phyloP scores from a whole-genome alignment of 169 alveolate species.

The Sarcocystis neurona region DNA sequence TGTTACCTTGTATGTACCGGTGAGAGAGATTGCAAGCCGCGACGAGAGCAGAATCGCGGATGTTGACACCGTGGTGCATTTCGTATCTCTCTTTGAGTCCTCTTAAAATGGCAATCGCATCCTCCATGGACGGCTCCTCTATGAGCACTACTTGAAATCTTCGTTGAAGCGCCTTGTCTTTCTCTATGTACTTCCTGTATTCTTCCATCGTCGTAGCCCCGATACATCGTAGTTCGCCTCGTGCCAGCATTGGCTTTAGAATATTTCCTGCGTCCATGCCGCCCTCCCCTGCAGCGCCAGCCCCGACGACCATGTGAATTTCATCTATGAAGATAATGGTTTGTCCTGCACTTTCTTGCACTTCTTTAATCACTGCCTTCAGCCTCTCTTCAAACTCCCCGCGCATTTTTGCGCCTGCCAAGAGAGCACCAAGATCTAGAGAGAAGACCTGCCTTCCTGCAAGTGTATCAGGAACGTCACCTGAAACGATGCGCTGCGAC shows the following conservation, averaged over 20 bases:
- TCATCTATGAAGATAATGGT: slow-evolving; percentile 79
- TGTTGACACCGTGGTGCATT: slow-evolving; percentile 83
- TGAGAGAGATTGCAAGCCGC: slow-evolving; percentile 78
- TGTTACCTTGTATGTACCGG: slow-evolving; percentile 57
- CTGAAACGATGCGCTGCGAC: slow-evolving; percentile 66
- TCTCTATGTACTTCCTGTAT: slow-evolving; percentile 83
- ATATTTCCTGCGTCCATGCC: slow-evolving; percentile 89
- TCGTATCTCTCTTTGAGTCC: slow-evolving; percentile 83
- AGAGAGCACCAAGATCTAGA: slow-evolving; percentile 67
- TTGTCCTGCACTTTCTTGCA: slow-evolving; percentile 61
- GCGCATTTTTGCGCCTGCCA: slow-evolving; percentile 87
- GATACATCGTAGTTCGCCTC: slow-evolving; percentile 85
- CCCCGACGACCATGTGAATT: slow-evolving; percentile 83
- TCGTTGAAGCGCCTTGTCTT: slow-evolving; percentile 87
- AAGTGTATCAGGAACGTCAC: slow-evolving; percentile 66
- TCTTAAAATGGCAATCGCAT: slow-evolving; percentile 80
- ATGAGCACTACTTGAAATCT: slow-evolving; percentile 87
- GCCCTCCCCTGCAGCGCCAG: slow-evolving; percentile 79
- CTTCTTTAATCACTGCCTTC: slow-evolving; percentile 77
- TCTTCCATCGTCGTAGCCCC: slow-evolving; percentile 90
- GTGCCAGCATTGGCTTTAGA: slow-evolving; percentile 85
- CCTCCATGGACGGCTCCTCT: slow-evolving; percentile 83
- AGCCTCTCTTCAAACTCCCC: slow-evolving; percentile 88
- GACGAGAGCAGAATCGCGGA: slow-evolving; percentile 79
- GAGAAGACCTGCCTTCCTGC: slow-evolving; percentile 61